A percentile compares a stretch with the other conserved stretches of the same genome.
Conservation (phyloP, 2,329 filamentous ascomycete genomes). For the Catunica adiposa region DNA sequence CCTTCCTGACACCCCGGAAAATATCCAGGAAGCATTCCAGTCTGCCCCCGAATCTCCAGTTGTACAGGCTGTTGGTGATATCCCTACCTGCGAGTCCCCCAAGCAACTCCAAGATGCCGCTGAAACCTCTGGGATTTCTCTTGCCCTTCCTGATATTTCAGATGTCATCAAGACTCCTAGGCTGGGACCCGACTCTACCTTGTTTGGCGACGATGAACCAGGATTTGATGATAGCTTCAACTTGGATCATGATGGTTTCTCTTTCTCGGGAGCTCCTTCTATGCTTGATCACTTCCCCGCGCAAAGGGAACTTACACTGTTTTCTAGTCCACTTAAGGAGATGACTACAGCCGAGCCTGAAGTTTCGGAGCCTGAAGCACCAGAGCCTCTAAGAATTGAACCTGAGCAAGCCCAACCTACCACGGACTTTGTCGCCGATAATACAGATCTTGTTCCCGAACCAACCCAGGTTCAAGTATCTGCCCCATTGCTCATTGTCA, state of each 20-base stretch:
- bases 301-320: not conserved
- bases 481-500: slow-evolving; percentile 9
- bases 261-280: slow-evolving; percentile 8
- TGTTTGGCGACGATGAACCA: slow-evolving; percentile 12
- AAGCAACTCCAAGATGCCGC: not conserved
- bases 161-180: slow-evolving; percentile 9
- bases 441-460: not conserved
- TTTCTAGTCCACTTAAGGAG: not conserved
- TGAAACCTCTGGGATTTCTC: not conserved
- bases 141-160: not conserved
- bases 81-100: not conserved
- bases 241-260: slow-evolving; percentile 7
- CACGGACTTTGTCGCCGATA: too few relatives aligned
- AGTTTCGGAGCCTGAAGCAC: not conserved
- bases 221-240: slow-evolving; percentile 10
- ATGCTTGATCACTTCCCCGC: slow-evolving; percentile 13
- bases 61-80: too few relatives aligned
- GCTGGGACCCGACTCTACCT: slow-evolving; percentile 12
- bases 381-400: not conserved
- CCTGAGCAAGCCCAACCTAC: too few relatives aligned
- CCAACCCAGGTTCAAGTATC: not conserved
- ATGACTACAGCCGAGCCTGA: not conserved
- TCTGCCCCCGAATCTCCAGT: too few relatives aligned
- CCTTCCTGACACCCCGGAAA: too few relatives aligned
- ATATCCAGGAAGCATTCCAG: too few relatives aligned